These are phyloP conservation scores for Pseudogymnoascus sp. DNA, from an alignment of 2,329 filamentous ascomycete species.

Conservation along the genomic window DNA sequence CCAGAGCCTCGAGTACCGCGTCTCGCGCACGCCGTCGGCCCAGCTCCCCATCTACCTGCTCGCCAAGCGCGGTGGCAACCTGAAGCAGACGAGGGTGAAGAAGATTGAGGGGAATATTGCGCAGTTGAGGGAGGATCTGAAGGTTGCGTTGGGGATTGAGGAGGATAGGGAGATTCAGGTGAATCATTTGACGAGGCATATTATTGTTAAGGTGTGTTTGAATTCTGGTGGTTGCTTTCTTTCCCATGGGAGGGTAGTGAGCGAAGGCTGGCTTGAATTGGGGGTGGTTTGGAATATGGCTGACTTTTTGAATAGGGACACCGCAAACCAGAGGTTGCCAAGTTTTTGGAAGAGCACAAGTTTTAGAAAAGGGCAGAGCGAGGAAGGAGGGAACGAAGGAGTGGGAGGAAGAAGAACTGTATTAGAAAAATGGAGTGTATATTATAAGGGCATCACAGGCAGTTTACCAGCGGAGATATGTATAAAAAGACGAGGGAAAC, in stretches of 20 bases:
- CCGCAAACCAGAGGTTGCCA: conserved; percentile 40
- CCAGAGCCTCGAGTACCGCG: conserved; percentile 35
- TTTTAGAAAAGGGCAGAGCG: conserved; percentile 21
- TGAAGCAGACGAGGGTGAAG: conserved; percentile 66
- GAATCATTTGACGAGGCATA: conserved; percentile 56
- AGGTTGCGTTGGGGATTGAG: conserved; percentile 48
- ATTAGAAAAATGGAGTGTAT: neutral
- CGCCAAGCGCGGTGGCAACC: conserved; percentile 67
- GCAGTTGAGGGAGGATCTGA: conserved; percentile 57
- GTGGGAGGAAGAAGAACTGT: neutral
- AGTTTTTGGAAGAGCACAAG: conserved; percentile 38
- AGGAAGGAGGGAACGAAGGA: neutral
- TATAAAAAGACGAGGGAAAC: neutral
- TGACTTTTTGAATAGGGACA: conserved; percentile 35
- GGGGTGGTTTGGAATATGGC: neutral
- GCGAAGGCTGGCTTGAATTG: neutral
- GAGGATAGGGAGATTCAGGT: conserved; percentile 41
- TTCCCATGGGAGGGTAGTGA: neutral
- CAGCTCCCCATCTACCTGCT: conserved; percentile 72
- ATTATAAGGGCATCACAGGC: neutral
- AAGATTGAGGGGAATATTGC: conserved; percentile 69
- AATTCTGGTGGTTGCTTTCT: neutral
- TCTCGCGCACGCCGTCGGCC: conserved; percentile 62
- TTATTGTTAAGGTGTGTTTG: conserved; percentile 61
- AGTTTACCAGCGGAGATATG: neutral